A percentile compares a stretch with the other conserved stretches of the same genome.
Conservation (phyloP, 2,329 filamentous ascomycete genomes). For the Neofusicoccum kwambonambiense region DNA sequence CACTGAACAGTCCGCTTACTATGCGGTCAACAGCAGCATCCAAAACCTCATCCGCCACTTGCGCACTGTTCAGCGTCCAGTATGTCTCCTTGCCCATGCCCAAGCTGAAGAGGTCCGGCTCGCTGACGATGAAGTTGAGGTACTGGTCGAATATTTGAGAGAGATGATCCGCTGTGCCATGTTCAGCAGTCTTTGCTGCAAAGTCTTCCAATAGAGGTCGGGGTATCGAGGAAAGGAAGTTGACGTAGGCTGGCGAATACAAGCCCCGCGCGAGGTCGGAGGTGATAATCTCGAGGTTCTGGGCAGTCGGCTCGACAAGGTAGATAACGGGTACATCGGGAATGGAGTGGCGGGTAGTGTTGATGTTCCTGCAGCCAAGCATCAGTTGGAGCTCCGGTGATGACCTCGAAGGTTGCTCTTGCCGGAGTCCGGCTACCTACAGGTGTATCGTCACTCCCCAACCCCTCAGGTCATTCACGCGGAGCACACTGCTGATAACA, state of each 20-base stretch:
- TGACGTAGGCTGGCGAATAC: conserved; percentile 92
- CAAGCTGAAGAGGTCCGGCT: conserved; percentile 92
- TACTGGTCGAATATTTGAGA: conserved; percentile 96
- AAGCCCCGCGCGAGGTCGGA: conserved; percentile 81
- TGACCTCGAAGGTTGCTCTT: neutral
- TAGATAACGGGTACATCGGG: conserved; percentile 96
- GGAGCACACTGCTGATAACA: conserved; percentile 93
- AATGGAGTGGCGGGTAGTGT: conserved; percentile 79
- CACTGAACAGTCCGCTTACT: conserved; percentile 94
- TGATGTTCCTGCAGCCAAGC: conserved; percentile 62
- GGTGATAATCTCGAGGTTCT: conserved; percentile 81
- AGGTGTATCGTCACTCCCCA: conserved; percentile 98
- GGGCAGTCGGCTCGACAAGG: conserved; percentile 81
- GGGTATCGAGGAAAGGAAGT: conserved; percentile 92
- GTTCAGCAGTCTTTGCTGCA: conserved; percentile 78
- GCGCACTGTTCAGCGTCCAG: conserved; percentile 91
- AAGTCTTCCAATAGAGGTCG: conserved; percentile 92
- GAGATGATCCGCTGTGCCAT: conserved; percentile 84
- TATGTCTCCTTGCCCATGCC: conserved; percentile 93
- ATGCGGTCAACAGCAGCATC: conserved; percentile 86
- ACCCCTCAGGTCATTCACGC: conserved; percentile 86
- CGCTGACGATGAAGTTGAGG: conserved; percentile 93
- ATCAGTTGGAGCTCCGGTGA: conserved; percentile 5
- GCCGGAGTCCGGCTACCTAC: conserved; percentile 62
- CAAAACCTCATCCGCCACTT: conserved; percentile 85